Evolutionary conservation across 495 filamentous ascomycete species (phyloP).

Genomic region (Podospora fimiseda): DNA sequence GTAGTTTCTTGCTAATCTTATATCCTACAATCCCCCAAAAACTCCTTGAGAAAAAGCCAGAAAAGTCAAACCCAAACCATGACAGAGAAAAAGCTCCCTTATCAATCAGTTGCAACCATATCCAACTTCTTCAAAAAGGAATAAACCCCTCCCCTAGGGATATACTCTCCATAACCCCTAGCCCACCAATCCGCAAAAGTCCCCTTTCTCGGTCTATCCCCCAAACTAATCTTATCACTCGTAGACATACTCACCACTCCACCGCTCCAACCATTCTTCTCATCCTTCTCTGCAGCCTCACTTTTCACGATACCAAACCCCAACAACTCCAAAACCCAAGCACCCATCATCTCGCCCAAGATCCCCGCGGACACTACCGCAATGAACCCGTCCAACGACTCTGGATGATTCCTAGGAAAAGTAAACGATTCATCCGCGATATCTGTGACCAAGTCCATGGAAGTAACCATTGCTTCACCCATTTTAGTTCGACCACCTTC

Average conservation of each 20-base stretch:
- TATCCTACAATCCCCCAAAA: too few relatives aligned
- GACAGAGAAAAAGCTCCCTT: background rate
- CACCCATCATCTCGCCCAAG: slow-evolving; percentile 16
- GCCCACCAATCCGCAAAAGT: slow-evolving; percentile 18
- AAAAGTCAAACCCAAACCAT: too few relatives aligned
- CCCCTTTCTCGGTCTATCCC: background rate
- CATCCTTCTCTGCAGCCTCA: background rate
- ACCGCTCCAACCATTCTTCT: background rate
- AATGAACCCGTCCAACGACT: slow-evolving; percentile 19
- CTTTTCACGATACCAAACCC: slow-evolving; percentile 16
- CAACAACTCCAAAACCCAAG: slow-evolving; percentile 20
- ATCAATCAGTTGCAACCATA: slow-evolving; percentile 8
- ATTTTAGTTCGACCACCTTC: slow-evolving; percentile 10
- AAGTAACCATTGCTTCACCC: slow-evolving; percentile 17
- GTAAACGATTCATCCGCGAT: slow-evolving; percentile 15
- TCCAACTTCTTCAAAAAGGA: slow-evolving; percentile 10
- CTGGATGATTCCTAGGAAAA: slow-evolving; percentile 14
- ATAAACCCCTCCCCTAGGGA: slow-evolving; percentile 9
- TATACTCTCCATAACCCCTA: slow-evolving; percentile 15
- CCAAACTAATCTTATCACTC: slow-evolving; percentile 12
- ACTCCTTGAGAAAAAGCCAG: too few relatives aligned
- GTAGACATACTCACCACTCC: slow-evolving; percentile 9
- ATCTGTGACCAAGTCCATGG: slow-evolving; percentile 16
- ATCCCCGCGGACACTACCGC: slow-evolving; percentile 18
- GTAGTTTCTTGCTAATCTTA: too few relatives aligned